Percentiles rank a stretch among this genome's conserved stretches.
phyloP scores from a whole-genome alignment of 208 protist genomes.

The Leishmania turanica region DNA sequence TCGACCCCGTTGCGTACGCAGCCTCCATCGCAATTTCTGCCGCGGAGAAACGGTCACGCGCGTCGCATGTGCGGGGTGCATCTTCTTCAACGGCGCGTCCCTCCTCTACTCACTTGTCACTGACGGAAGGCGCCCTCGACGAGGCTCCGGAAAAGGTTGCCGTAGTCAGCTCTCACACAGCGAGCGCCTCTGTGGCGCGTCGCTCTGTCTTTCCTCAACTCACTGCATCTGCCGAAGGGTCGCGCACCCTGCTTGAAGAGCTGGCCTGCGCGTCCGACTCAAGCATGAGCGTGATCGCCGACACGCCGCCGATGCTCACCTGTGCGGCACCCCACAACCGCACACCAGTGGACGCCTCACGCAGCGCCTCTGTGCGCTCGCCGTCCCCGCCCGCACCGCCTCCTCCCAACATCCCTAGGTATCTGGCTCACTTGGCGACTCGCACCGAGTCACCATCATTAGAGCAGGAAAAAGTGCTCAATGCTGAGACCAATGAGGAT shows the following conservation, averaged over 20 bases:
- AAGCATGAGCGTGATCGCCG: constrained; percentile 2
- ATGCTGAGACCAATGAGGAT: background rate
- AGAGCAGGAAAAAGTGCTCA: background rate
- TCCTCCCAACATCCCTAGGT: background rate
- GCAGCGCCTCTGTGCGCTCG: background rate
- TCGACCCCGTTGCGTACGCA: constrained; percentile 39
- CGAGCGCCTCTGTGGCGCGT: background rate
- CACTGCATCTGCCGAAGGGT: background rate
- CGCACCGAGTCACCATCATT: background rate
- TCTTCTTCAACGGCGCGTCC: constrained; percentile 24
- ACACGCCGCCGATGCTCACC: background rate
- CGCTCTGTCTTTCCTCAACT: background rate
- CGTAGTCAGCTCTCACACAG: background rate
- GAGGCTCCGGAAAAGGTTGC: background rate
- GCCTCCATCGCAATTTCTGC: constrained; percentile 31
- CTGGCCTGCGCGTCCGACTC: constrained; percentile 26
- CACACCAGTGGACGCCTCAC: background rate
- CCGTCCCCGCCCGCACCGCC: constrained; percentile 1
- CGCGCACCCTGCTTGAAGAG: constrained; percentile 24
- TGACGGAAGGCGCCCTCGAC: background rate
- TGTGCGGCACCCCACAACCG: background rate
- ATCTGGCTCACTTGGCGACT: background rate
- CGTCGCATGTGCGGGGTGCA: constrained; percentile 11
- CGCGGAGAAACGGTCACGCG: constrained; percentile 26
- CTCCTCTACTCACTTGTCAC: background rate